phyloP scores from a whole-genome alignment of 2,329 filamentous ascomycete species.

The Stemphylium vesicarium region DNA sequence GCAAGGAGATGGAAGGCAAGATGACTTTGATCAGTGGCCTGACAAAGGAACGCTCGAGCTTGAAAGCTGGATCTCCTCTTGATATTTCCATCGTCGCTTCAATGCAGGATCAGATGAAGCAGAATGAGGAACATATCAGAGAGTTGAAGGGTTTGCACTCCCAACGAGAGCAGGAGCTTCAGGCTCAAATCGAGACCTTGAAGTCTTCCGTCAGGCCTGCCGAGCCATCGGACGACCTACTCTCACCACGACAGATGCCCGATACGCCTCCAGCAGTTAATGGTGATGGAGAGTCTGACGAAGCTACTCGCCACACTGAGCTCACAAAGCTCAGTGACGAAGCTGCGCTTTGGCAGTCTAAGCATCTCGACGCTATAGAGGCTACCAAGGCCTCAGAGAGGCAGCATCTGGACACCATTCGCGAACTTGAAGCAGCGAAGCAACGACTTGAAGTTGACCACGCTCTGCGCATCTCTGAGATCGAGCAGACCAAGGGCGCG shows the following conservation, averaged over 20 bases:
- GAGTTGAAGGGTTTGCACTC: slow-evolving; percentile 74
- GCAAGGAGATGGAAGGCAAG: slow-evolving; percentile 97
- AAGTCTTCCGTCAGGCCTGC: slow-evolving; percentile 58
- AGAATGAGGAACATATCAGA: slow-evolving; percentile 79
- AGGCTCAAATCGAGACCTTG: slow-evolving; percentile 72
- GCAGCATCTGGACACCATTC: slow-evolving; percentile 73
- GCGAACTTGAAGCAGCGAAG: slow-evolving; percentile 71
- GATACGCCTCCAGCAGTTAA: slow-evolving; percentile 8
- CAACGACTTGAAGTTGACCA: slow-evolving; percentile 47
- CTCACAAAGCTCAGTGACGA: slow-evolving; percentile 74
- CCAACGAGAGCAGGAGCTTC: slow-evolving; percentile 76
- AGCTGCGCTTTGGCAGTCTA: slow-evolving; percentile 74
- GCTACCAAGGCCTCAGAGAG: slow-evolving; percentile 75
- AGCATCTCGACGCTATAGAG: slow-evolving; percentile 73
- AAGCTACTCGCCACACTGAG: slow-evolving; percentile 58
- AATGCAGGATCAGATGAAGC: slow-evolving; percentile 85
- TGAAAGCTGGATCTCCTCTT: slow-evolving; percentile 79
- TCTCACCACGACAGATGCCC: slow-evolving; percentile 23
- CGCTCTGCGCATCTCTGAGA: slow-evolving; percentile 34
- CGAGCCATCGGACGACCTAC: slow-evolving; percentile 22
- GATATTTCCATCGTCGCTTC: slow-evolving; percentile 90
- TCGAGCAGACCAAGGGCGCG: slow-evolving; percentile 38
- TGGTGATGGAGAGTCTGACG: slow-evolving; percentile 27
- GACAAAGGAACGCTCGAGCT: slow-evolving; percentile 88
- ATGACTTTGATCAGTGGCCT: slow-evolving; percentile 94